phyloP scores from a whole-genome alignment of 1,284 basidiomycete species.

The Spongispora temasekensis region DNA sequence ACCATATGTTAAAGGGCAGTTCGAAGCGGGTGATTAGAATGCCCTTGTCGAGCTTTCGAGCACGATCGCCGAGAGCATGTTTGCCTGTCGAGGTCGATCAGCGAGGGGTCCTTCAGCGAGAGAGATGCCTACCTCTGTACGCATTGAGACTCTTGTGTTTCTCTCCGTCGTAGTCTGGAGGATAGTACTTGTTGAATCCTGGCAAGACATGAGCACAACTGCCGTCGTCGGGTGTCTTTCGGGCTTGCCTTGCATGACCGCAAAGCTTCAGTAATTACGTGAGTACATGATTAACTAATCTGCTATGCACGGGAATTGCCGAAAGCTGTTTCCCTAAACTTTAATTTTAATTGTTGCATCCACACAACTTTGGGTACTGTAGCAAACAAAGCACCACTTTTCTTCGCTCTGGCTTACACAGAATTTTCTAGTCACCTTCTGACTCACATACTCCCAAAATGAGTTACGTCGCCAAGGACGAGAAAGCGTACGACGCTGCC shows the following conservation, averaged over 20 bases:
- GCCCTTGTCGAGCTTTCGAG: conserved; percentile 90
- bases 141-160: conserved; percentile 82
- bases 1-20: conserved; percentile 98
- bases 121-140: conserved; percentile 57
- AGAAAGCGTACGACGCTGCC: conserved; percentile 96
- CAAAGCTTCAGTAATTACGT: conserved; percentile 16
- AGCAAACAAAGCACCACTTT: no score
- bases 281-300: conserved; percentile 1
- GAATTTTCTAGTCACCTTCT: conserved; percentile 67
- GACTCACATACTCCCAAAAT: conserved; percentile 75
- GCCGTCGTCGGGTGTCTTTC: no score
- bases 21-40: conserved; percentile 94
- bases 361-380: conserved; percentile 25
- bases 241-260: conserved; percentile 41
- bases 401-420: background rate
- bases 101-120: background rate
- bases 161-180: conserved; percentile 86
- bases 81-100: conserved; percentile 60
- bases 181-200: conserved; percentile 93
- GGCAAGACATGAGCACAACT: conserved; percentile 18
- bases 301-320: conserved; percentile 18
- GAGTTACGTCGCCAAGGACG: conserved; percentile 99
- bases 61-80: conserved; percentile 91
- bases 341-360: conserved; percentile 29
- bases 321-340: conserved; percentile 20